Evolutionary conservation across 2,329 filamentous ascomycete species (phyloP).

Genomic region (Pleurostoma richardsiae): DNA sequence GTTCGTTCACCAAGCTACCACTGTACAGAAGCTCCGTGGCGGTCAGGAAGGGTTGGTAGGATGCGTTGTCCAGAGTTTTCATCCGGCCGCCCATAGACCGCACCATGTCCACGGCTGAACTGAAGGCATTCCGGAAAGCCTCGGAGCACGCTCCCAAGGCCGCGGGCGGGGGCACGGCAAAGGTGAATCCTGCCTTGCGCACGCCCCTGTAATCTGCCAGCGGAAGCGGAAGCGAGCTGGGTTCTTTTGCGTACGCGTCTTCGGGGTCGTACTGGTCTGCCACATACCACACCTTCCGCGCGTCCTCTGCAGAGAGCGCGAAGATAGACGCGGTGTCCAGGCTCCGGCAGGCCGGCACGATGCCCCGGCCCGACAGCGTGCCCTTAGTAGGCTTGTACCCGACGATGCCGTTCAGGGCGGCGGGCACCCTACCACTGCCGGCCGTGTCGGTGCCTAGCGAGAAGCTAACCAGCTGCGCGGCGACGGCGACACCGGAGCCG

Average conservation of each 20-base stretch:
- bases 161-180: background rate
- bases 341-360: slow-evolving; percentile 47
- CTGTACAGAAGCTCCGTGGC: slow-evolving; percentile 47
- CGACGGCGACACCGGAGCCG: slow-evolving; percentile 50
- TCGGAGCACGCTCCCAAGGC: slow-evolving; percentile 22
- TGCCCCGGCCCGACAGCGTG: slow-evolving; percentile 38
- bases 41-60: slow-evolving; percentile 38
- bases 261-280: slow-evolving; percentile 36
- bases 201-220: slow-evolving; percentile 12
- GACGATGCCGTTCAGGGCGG: slow-evolving; percentile 48
- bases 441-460: slow-evolving; percentile 53
- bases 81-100: slow-evolving; percentile 29
- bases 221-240: slow-evolving; percentile 13
- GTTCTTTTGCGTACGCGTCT: slow-evolving; percentile 44
- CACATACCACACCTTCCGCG: slow-evolving; percentile 40
- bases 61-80: slow-evolving; percentile 23
- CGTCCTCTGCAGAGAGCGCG: slow-evolving; percentile 39
- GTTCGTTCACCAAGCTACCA: slow-evolving; percentile 44
- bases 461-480: slow-evolving; percentile 46
- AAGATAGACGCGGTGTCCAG: slow-evolving; percentile 49
- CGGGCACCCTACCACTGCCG: slow-evolving; percentile 46
- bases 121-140: slow-evolving; percentile 1
- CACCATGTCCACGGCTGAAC: slow-evolving; percentile 25
- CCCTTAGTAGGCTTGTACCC: slow-evolving; percentile 47
- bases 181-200: background rate